Evolutionary conservation across 371 early-diverging fungal genomes (phyloP).

Genomic region (Mortierella sp.): DNA sequence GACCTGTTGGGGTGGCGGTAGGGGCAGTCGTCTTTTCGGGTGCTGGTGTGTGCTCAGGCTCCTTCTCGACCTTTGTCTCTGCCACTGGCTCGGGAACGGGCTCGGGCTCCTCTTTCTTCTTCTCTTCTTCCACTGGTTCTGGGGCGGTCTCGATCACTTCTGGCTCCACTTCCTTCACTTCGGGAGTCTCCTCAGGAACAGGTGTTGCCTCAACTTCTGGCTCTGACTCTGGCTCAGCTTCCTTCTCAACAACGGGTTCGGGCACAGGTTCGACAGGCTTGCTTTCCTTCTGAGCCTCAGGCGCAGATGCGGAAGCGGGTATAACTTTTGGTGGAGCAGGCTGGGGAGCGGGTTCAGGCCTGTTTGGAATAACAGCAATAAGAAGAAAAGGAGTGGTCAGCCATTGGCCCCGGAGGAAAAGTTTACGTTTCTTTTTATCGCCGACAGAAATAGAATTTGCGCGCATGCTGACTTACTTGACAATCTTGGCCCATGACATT

Average conservation of each 20-base stretch:
- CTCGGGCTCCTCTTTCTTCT: conserved; percentile 31
- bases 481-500: conserved; percentile 85
- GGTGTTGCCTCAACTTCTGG: conserved; percentile 31
- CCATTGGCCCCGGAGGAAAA: background rate
- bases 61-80: conserved; percentile 21
- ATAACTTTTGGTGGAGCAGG: conserved; percentile 57
- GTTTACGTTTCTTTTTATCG: background rate
- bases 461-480: conserved; percentile 69
- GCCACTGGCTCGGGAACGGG: conserved; percentile 19
- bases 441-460: background rate
- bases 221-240: conserved; percentile 24
- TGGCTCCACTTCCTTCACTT: conserved; percentile 24
- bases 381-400: background rate
- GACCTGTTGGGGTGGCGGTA: conserved; percentile 45
- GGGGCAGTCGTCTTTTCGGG: conserved; percentile 10
- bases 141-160: conserved; percentile 26
- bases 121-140: conserved; percentile 12
- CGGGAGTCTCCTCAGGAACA: conserved; percentile 29
- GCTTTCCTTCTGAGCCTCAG: conserved; percentile 29
- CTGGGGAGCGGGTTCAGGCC: conserved; percentile 65
- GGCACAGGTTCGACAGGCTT: conserved; percentile 40
- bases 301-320: conserved; percentile 39
- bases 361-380: conserved; percentile 23
- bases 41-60: conserved; percentile 25
- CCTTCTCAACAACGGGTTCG: conserved; percentile 28